phyloP scores from a whole-genome alignment of 1,284 basidiomycete genomes.

The Apiotrichum laibachii region DNA sequence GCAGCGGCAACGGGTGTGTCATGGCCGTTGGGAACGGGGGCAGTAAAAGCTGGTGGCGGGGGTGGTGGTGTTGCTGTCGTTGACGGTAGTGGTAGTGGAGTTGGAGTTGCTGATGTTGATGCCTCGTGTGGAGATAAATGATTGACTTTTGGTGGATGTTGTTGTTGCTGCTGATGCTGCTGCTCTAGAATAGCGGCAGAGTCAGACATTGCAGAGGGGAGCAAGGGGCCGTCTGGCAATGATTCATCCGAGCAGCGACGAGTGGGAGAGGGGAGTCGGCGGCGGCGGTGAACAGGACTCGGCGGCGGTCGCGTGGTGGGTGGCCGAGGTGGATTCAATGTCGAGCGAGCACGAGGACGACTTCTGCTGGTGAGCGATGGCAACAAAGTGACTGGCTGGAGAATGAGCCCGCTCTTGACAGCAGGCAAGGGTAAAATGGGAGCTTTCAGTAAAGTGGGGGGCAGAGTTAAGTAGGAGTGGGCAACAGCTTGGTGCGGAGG shows the following conservation, averaged over 20 bases:
- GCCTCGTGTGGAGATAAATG: background rate
- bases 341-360: too few species aligned
- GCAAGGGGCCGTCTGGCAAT: too few species aligned
- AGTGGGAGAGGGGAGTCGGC: background rate
- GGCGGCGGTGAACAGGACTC: too few species aligned
- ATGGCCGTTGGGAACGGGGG: background rate
- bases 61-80: background rate
- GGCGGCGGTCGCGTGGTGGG: too few species aligned
- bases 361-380: too few species aligned
- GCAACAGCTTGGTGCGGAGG: background rate
- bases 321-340: too few species aligned
- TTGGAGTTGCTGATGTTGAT: background rate
- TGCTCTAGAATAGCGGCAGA: background rate
- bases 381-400: too few species aligned
- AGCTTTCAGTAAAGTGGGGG: background rate
- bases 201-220: background rate
- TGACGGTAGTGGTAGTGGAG: background rate
- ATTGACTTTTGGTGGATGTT: background rate
- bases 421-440: background rate
- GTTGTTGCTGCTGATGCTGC: background rate
- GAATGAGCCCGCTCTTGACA: too few species aligned
- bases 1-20: background rate
- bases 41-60: background rate
- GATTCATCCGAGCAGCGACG: background rate
- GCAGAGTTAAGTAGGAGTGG: background rate